Evolutionary conservation across 176 grass and related monocot genomes (phyloP), one percentile per base, ranked within the genome.

Genomic region (Ampelocalamus luodianensis): DNA sequence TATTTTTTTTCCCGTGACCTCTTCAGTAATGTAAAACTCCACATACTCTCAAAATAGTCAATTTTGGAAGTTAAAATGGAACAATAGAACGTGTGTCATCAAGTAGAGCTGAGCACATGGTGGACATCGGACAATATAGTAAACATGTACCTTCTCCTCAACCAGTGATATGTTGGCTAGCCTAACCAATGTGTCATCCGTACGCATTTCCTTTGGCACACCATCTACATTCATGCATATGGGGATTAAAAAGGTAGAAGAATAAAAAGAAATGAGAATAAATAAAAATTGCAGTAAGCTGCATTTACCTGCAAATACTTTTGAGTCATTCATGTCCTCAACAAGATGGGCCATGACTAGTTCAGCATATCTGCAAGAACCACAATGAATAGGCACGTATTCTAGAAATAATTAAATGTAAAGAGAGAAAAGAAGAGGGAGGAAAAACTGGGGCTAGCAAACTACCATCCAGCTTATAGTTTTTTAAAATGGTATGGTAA

Each of bases 301-400:
- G 29, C 58, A 84, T 58, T 89, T 90, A 99, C 97, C 97, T 87
- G 92, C 92, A 83, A 94, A 99, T 74, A 66, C 66, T 0, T 56
- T 77, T 34, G 86, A 89, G 42, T 99, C 92, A 69, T 83, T 94
- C 48, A 79, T 83, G 54, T 90, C 93, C 64, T 99, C 97, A 76
- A 92, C 77, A 73, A 99, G 90, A 74, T 99, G 97, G 53, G 40
- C 38, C 93, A 99, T 99, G 76, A 99, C 90, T 54, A 96, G 90
- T 87, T 87, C 84, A 65, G 88, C 88, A 90, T 99, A 99, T 72
- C 97, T 99, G 79, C 82, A 83, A 78, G 75, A 89, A 86, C 29
- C 53, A 85, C n/a, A 34, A 78, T 49, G 22, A 45, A 54, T 60
- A 80, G 29, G 71, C 37, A 0, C 23, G 11, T 15, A 80, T 79